Percentiles rank a stretch among this genome's conserved stretches.
phyloP scores from a whole-genome alignment of 176 grass and related monocot genomes.

The Rhipidocladum racemiflorum region DNA sequence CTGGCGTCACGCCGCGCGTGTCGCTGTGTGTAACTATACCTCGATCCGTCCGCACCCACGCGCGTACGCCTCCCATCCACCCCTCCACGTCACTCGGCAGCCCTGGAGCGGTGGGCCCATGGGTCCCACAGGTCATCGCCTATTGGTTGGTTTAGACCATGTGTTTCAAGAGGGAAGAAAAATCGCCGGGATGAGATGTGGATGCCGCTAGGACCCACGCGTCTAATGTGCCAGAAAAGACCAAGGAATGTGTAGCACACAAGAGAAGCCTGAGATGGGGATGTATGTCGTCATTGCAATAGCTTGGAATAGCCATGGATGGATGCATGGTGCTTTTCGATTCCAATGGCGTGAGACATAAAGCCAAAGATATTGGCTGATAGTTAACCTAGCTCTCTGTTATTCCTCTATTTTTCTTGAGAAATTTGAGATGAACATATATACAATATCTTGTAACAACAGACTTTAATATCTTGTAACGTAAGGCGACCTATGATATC shows the following conservation, averaged over 20 bases:
- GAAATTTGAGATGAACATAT: too few species aligned
- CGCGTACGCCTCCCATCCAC: not conserved
- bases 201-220: too few species aligned
- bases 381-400: not conserved
- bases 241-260: not conserved
- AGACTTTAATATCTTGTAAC: too few species aligned
- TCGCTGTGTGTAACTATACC: not conserved
- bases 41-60: not conserved
- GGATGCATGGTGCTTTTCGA: not conserved
- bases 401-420: not conserved
- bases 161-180: not conserved
- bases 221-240: too few species aligned
- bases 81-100: not conserved
- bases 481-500: not conserved
- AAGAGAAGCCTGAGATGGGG: too few species aligned
- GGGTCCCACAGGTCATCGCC: not conserved
- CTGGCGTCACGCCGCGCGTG: constrained; percentile 13
- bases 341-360: not conserved
- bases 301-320: not conserved
- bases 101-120: not conserved
- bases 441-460: too few species aligned
- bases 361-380: not conserved
- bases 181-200: not conserved
- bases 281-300: constrained; percentile 14
- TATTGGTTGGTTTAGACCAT: not conserved